Base-by-base conservation (phyloP, 2,329 filamentous ascomycete species). In the Fusarium odoratissimum region DNA sequence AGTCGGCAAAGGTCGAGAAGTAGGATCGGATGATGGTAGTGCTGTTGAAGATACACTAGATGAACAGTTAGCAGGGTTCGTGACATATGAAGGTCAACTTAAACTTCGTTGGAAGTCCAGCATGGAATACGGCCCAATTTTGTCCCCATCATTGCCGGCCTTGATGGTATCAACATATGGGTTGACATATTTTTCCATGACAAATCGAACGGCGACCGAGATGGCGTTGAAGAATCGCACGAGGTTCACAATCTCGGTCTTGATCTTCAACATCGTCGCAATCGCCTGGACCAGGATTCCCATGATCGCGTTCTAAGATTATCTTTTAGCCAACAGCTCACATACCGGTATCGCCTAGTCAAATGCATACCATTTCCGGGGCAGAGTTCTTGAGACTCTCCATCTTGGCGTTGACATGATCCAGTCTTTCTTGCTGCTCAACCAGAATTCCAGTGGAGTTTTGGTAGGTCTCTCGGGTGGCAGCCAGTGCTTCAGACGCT, bases 301-400 rank as follows among this genome's bases (percentile, higher is more conserved):
- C 23, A 38, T 52, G 49, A 52, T 52, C 13, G 23, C 19, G 3
- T 38, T n/a, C 49, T 52, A 28, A 5, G 17, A 23, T 14, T 16
- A 16, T 11, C 1, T 16, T 6, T 52, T 4, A 52, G 49, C 12
- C 6, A 17, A n/a, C 9, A 25, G 16, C 10, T 21, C 23, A 21
- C 17, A 21, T 2, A n/a, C 6, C 4, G 11, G 5, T 25, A 23
- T 16, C 17, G 3, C 1, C 1, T 11, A 8, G 2, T 21, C 14
- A 19, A n/a, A 21, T n/a, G 11, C 23, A 16, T 38, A 52, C 33
- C 49, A 38, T 52, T 16, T 28, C 33, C 17, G 38, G 33, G 23
- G 7, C 17, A 1, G 49, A 52, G 19, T 25, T n/a, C 14, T n/a
- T 28, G 9, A 38, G 23, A 16, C 31, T 17, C 10, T 52, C 33